Base-by-base conservation (phyloP, 2,329 filamentous ascomycete species). In the Cladosporium sp. region DNA sequence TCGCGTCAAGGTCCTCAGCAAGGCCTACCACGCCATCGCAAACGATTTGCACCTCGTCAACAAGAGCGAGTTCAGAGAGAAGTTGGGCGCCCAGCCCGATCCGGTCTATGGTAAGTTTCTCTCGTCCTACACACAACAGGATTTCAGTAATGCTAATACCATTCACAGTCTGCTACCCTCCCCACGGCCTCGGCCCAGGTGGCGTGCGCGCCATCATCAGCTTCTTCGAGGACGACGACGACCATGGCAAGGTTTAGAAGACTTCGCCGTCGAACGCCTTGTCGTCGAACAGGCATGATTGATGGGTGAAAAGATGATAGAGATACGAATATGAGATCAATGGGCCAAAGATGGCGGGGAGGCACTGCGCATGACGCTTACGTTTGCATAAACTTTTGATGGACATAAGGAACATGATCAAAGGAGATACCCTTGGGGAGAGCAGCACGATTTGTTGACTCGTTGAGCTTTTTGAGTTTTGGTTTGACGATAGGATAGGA, bases 51-150 rank as follows among this genome's bases (percentile, higher is more conserved):
- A 89, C 66, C 80, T 96, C 64, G 88, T 87, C 47, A 85, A 88
- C 70, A 96, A 96, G 84, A 88, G 85, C 56, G 91, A 92, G 72
- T 97, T 97, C 78, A 82, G 92, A 61, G 88, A 90, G 77, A 97
- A 97, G 81, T 85, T 97, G 72, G 92, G 92, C 55, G 89, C 89
- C 4, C 79, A 85, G 59, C 90, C 92, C 61, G 92, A 96, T 69
- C 86, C 89, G 50, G 86, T 93, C 28, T 97, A 90, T 74, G 65
- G 70, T 72, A 63, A 67, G 69, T 66, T 37, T 40, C 6, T 30
- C n/a, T n/a, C 5, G 25, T 25, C 25, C 6, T 6, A 25, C 25
- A 6, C 25, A 25, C 3, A 25, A 25, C 25, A 25, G n/a, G n/a
- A 25, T 25, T 25, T 3, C 25, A 25, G 3, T 25, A 6, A 25